Base-by-base conservation (phyloP, 179 eudicot species). In the Spergularia azorica region DNA sequence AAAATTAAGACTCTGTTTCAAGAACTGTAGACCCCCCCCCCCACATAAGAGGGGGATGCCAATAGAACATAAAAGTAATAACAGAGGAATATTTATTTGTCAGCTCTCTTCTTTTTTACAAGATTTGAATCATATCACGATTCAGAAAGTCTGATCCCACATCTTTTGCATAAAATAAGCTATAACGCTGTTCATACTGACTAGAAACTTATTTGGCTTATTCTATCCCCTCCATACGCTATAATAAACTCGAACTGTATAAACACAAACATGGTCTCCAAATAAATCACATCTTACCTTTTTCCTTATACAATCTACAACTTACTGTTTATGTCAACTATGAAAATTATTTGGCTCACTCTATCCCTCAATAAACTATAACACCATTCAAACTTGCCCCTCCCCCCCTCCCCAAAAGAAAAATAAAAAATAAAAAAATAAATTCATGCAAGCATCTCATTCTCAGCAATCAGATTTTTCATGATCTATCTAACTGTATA, bases 91-190 rank as follows among this genome's bases (percentile, higher is more conserved):
- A 43, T 9, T 46, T 1, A 41, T 41, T 12, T 2, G 54, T 2
- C 54, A 66, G 11, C 13, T 26, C 65, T 61, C 15, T 61, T 61
- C 36, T 61, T 65, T 41, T 66, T 1, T 1, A 17, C 3, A 41
- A 43, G 43, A 3, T 63, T 63, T 41, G 18, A 56, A 76, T 21
- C 12, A 12, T 54, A 17, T 54, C 12, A 18, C 14, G 36, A 39
- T 41, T 41, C 70, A 15, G 46, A 66, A 66, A 21, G 70, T 39
- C n/a, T 41, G 26, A 10, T 66, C 70, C 26, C 15, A 66, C 70
- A 66, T 43, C 51, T 8, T 15, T 16, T 65, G 69, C 7, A 50
- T 65, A 7, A 65, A 4, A 65, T 65, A 26, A 63, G 48, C n/a
- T 38, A 63, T 12, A 41, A 41, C 46, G 6, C 46, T 6, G 6